These are phyloP conservation scores for Botryotinia narcissicola DNA, from an alignment of 2,329 filamentous ascomycete genomes.

Conservation along the genomic window DNA sequence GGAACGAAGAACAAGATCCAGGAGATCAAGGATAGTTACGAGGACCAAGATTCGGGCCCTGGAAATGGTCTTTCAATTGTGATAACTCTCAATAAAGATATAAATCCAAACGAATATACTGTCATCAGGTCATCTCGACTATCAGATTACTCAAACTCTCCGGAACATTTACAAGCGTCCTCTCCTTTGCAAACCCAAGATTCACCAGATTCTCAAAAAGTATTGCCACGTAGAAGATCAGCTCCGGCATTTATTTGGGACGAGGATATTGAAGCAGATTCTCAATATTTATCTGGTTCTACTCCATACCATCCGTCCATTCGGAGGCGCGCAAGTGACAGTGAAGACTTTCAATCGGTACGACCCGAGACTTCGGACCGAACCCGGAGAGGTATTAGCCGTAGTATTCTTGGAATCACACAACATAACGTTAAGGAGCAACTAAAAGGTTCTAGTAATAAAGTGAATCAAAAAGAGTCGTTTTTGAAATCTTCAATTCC, in stretches of 20 bases:
- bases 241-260: slow-evolving; percentile 26
- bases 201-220: slow-evolving; percentile 15
- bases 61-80: slow-evolving; percentile 20
- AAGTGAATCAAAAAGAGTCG: not conserved
- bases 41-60: slow-evolving; percentile 25
- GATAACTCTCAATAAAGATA: slow-evolving; percentile 23
- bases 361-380: slow-evolving; percentile 19
- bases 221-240: slow-evolving; percentile 7
- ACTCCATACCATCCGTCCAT: slow-evolving; percentile 22
- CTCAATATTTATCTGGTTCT: slow-evolving; percentile 27
- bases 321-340: slow-evolving; percentile 7
- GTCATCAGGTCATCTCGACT: slow-evolving; percentile 24
- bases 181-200: slow-evolving; percentile 15
- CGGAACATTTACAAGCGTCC: slow-evolving; percentile 1
- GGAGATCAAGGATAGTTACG: slow-evolving; percentile 35
- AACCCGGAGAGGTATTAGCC: slow-evolving; percentile 12
- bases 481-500: not conserved
- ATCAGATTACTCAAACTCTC: slow-evolving; percentile 3
- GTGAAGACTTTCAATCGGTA: slow-evolving; percentile 5
- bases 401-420: slow-evolving; percentile 10
- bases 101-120: slow-evolving; percentile 28
- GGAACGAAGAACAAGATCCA: slow-evolving; percentile 6
- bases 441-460: not conserved
- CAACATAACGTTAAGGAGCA: slow-evolving; percentile 13
- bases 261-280: slow-evolving; percentile 31